Percentiles rank a stretch among this genome's conserved stretches.
These are phyloP conservation scores for Pyronema domesticum DNA, from an alignment of 495 filamentous ascomycete species.

Conservation along the genomic window DNA sequence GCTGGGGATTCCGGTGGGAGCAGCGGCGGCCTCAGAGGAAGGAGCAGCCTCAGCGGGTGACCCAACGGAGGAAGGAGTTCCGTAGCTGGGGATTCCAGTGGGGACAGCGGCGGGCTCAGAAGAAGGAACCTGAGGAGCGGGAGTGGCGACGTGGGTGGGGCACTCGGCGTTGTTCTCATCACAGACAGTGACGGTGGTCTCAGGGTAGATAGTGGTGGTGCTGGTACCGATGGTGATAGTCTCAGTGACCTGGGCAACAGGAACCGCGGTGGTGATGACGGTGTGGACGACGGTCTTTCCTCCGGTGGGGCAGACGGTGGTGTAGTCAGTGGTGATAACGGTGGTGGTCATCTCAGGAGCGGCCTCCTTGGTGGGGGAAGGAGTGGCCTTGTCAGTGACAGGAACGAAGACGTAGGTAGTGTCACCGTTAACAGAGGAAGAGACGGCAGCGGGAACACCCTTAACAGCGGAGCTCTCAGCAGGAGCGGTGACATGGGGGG, in stretches of 20 bases:
- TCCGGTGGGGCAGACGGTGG: neutral
- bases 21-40: too few relatives aligned
- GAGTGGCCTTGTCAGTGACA: too few relatives aligned
- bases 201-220: neutral
- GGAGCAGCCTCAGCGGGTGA: too few relatives aligned
- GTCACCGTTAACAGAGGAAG: slow-evolving; percentile 22
- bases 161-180: neutral
- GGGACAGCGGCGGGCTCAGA: neutral
- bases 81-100: neutral
- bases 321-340: neutral
- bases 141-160: neutral
- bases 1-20: too few relatives aligned
- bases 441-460: slow-evolving; percentile 14
- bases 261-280: neutral
- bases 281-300: neutral
- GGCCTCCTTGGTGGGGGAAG: neutral
- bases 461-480: neutral
- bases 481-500: neutral
- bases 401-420: slow-evolving; percentile 15
- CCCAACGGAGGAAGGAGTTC: too few relatives aligned
- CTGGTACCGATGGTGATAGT: neutral
- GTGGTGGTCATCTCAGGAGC: neutral
- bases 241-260: neutral
- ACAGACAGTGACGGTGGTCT: neutral
- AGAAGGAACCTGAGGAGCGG: too few relatives aligned